Evolutionary conservation across 495 filamentous ascomycete genomes (phyloP).

Genomic region (Opeltia flavorubescens): DNA sequence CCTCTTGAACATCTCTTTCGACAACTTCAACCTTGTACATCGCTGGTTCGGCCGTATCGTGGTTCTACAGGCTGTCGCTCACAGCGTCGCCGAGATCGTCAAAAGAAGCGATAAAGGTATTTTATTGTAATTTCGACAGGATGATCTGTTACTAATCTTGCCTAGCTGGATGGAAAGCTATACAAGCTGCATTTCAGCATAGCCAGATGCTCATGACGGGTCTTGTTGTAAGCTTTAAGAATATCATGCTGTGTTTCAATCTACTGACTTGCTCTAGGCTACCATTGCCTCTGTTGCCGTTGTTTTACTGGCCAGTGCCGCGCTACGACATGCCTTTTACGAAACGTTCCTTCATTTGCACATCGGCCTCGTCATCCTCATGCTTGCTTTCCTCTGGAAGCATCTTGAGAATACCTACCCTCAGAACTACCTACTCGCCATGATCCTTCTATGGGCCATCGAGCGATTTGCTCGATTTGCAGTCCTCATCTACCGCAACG

Average conservation of each 20-base stretch:
- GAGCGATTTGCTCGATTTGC: constrained; percentile 59
- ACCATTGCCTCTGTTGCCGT: constrained; percentile 44
- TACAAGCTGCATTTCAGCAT: constrained; percentile 30
- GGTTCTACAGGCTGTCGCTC: constrained; percentile 46
- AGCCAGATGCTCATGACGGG: constrained; percentile 46
- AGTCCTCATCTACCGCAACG: constrained; percentile 58
- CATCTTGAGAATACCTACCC: constrained; percentile 57
- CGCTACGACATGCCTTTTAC: constrained; percentile 86
- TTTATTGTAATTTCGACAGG: constrained; percentile 2
- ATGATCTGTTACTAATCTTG: constrained; percentile 12
- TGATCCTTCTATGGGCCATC: constrained; percentile 61
- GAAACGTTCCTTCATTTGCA: constrained; percentile 84
- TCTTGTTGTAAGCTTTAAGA: constrained; percentile 30
- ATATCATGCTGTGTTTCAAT: background rate
- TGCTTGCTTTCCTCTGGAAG: constrained; percentile 52
- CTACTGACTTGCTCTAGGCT: constrained; percentile 20
- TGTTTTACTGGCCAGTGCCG: constrained; percentile 47
- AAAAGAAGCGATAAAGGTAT: constrained; percentile 47
- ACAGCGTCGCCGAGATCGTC: constrained; percentile 49
- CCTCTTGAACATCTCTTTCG: constrained; percentile 52
- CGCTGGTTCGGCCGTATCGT: constrained; percentile 69
- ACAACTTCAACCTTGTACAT: constrained; percentile 69
- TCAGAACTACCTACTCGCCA: constrained; percentile 48
- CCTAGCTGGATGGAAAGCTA: constrained; percentile 44
- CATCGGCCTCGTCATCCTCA: constrained; percentile 49